These are phyloP conservation scores for Pleurotus platypus DNA, from an alignment of 768 basidiomycete genomes.

Conservation along the genomic window DNA sequence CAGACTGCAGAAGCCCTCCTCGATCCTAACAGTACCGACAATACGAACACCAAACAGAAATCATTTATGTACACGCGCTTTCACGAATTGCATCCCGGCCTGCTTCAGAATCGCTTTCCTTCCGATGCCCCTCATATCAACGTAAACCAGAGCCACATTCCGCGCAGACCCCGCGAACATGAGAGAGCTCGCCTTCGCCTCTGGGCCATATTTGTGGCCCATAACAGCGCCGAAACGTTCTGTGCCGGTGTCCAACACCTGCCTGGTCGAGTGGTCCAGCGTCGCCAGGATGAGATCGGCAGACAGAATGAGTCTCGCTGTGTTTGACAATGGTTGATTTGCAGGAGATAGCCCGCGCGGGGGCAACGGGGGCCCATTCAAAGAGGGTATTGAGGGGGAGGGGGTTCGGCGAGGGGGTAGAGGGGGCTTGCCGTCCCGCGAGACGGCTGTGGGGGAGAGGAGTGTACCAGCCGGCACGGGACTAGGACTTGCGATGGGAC, in stretches of 20 bases:
- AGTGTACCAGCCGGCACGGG: conserved; percentile 6
- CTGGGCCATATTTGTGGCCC: conserved; percentile 64
- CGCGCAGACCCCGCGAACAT: conserved; percentile 62
- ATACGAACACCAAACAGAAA: too few relatives aligned
- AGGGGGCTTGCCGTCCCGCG: conserved; percentile 12
- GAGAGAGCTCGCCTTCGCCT: conserved; percentile 56
- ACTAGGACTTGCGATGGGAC: conserved; percentile 15
- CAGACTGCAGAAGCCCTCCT: too few relatives aligned
- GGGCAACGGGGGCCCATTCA: conserved; percentile 28
- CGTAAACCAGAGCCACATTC: conserved; percentile 74
- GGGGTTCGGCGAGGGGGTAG: conserved; percentile 19
- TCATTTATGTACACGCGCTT: conserved; percentile 26
- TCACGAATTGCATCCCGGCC: conserved; percentile 56
- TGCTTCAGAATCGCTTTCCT: conserved; percentile 64
- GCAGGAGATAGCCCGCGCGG: conserved; percentile 26
- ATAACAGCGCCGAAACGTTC: conserved; percentile 45
- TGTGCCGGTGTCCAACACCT: conserved; percentile 48
- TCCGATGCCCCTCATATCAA: conserved; percentile 73
- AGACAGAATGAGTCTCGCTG: conserved; percentile 51
- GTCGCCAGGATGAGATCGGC: conserved; percentile 67
- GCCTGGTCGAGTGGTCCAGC: conserved; percentile 54
- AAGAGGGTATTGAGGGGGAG: background rate
- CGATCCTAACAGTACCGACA: too few relatives aligned
- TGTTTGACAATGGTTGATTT: conserved; percentile 32
- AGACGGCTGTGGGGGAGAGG: background rate